phyloP scores from a whole-genome alignment of 441 rosid species.

The Omphalea diandra region DNA sequence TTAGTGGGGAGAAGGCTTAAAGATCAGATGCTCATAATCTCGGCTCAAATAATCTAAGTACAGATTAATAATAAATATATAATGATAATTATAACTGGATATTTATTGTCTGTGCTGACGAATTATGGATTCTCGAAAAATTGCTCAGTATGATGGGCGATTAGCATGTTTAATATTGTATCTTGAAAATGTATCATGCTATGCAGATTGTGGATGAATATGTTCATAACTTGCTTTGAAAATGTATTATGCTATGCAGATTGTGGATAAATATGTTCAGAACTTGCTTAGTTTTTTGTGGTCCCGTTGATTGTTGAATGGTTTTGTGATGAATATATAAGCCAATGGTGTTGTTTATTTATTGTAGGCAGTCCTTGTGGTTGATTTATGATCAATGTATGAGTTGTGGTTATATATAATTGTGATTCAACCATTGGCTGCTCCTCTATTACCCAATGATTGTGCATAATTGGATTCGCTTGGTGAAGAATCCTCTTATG shows the following conservation, averaged over 20 bases:
- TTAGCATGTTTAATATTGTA: background rate
- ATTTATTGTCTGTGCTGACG: background rate
- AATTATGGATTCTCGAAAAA: background rate
- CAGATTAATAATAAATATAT: background rate
- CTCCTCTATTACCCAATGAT: too few species aligned
- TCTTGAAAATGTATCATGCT: background rate
- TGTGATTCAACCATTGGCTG: too few species aligned
- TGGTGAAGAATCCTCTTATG: too few species aligned
- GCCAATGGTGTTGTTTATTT: too few species aligned
- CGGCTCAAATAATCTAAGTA: background rate
- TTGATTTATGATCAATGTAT: too few species aligned
- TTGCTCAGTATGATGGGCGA: background rate
- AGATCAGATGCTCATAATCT: conserved; percentile 5
- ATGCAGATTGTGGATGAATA: background rate
- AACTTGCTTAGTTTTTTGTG: too few species aligned
- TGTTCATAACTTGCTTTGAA: too few species aligned
- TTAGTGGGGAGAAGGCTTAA: conserved; percentile 62
- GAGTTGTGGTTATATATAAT: too few species aligned
- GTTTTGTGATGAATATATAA: too few species aligned
- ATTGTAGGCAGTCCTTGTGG: too few species aligned
- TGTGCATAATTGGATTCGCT: too few species aligned
- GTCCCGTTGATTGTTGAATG: too few species aligned
- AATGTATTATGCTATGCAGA: background rate
- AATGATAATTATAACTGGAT: background rate
- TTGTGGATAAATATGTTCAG: background rate